phyloP scores from a whole-genome alignment of 2,329 filamentous ascomycete genomes.

The Ophiocordyceps camponoti-floridani region DNA sequence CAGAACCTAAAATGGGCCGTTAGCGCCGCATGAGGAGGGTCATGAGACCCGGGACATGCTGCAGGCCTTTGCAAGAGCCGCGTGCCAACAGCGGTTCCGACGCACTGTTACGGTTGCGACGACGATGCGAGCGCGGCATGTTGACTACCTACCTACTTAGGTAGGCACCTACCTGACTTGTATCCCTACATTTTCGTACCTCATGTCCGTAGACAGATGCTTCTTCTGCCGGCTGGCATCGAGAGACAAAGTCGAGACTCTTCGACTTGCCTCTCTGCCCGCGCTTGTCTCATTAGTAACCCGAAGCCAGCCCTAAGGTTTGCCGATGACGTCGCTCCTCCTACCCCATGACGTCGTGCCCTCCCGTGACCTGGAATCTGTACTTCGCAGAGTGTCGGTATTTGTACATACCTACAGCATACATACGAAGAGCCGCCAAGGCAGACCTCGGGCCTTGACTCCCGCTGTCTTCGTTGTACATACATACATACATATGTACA shows the following conservation, averaged over 20 bases:
- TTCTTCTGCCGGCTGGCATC: too few species aligned
- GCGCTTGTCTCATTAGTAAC: neutral
- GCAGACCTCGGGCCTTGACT: too few species aligned
- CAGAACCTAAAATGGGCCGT: constrained; percentile 6
- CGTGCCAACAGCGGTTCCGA: neutral
- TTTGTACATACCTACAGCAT: too few species aligned
- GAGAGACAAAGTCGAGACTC: too few species aligned
- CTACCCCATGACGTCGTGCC: neutral
- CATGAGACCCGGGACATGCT: constrained; percentile 9
- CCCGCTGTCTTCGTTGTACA: too few species aligned
- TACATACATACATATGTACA: neutral
- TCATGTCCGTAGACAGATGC: too few species aligned
- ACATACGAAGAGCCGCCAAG: too few species aligned
- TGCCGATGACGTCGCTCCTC: neutral
- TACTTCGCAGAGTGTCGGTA: neutral
- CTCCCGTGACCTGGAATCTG: neutral
- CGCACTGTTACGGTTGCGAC: constrained; percentile 6
- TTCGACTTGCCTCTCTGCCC: too few species aligned
- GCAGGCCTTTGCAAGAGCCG: neutral
- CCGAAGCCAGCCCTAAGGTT: neutral
- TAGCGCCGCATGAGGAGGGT: constrained; percentile 12
- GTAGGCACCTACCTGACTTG: too few species aligned
- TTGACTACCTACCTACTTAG: too few species aligned
- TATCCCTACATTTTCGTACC: too few species aligned
- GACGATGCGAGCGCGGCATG: neutral